These are phyloP conservation scores for Sesbania bispinosa DNA, from an alignment of 306 rosid genomes.

Conservation along the genomic window DNA sequence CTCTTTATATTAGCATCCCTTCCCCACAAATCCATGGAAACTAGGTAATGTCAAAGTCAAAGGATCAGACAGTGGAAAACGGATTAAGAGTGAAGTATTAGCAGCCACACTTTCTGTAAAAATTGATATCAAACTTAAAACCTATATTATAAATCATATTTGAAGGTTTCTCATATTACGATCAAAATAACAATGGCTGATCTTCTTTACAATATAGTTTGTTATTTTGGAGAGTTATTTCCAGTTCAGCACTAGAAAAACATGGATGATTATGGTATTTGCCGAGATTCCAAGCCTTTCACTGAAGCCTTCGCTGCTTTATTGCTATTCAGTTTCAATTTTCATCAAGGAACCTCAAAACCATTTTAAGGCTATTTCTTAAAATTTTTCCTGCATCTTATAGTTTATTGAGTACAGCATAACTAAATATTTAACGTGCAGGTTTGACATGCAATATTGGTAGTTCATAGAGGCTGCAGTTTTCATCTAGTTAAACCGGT, in stretches of 20 bases:
- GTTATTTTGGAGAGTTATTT: neutral
- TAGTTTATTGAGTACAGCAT: no score
- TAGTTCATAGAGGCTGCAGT: neutral
- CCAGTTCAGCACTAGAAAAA: neutral
- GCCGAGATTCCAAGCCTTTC: conserved; percentile 13
- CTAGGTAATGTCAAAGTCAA: neutral
- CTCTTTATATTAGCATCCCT: conserved; percentile 11
- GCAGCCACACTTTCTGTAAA: neutral
- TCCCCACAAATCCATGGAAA: conserved; percentile 5
- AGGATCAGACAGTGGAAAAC: conserved; percentile 13
- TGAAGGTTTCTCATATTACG: conserved; percentile 7
- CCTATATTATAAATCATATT: neutral
- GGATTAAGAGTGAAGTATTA: no score
- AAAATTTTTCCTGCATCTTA: neutral
- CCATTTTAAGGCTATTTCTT: neutral
- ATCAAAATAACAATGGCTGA: neutral
- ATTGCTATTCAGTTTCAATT: conserved; percentile 14
- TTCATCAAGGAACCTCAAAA: conserved; percentile 5
- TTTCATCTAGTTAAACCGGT: neutral
- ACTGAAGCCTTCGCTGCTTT: conserved; percentile 5
- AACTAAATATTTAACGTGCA: no score
- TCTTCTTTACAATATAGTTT: neutral
- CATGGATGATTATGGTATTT: neutral
- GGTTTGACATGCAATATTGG: no score
- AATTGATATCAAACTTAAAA: neutral